Conservation (phyloP, 495 filamentous ascomycete species). For the Filosporella fistucella region DNA sequence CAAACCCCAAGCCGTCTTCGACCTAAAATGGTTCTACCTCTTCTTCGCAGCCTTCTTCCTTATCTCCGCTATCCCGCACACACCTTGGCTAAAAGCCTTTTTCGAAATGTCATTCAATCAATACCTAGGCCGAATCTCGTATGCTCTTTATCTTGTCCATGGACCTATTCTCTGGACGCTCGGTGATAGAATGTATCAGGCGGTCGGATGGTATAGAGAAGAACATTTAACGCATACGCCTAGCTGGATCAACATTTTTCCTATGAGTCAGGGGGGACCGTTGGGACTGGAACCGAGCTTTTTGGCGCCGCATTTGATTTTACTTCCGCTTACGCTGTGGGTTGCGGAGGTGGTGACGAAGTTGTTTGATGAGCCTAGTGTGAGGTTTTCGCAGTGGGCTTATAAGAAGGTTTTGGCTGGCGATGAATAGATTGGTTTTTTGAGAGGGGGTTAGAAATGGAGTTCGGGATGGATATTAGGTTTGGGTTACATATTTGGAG, state of each 20-base stretch:
- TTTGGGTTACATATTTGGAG: too few relatives aligned
- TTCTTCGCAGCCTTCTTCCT: constrained; percentile 46
- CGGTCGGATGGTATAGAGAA: constrained; percentile 47
- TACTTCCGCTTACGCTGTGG: constrained; percentile 53
- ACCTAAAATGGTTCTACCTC: constrained; percentile 53
- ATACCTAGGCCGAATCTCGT: constrained; percentile 57
- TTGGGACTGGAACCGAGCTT: constrained; percentile 51
- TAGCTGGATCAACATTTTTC: constrained; percentile 22
- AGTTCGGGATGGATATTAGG: too few relatives aligned
- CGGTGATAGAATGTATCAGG: constrained; percentile 46
- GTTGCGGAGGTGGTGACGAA: constrained; percentile 50
- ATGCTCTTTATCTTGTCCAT: constrained; percentile 52
- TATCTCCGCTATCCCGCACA: constrained; percentile 50
- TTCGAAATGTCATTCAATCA: constrained; percentile 54
- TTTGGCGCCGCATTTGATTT: constrained; percentile 45
- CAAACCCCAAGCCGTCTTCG: constrained; percentile 45
- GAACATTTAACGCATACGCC: constrained; percentile 25
- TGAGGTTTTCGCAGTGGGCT: constrained; percentile 48
- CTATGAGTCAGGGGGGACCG: constrained; percentile 31
- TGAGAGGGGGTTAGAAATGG: too few relatives aligned
- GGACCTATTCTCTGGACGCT: constrained; percentile 48
- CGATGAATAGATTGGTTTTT: too few relatives aligned
- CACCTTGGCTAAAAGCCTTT: constrained; percentile 43
- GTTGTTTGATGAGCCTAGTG: constrained; percentile 50
- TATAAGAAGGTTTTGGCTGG: constrained; percentile 29